Conservation (phyloP, 257 asterid genomes). For the Hygrophila difformis region DNA sequence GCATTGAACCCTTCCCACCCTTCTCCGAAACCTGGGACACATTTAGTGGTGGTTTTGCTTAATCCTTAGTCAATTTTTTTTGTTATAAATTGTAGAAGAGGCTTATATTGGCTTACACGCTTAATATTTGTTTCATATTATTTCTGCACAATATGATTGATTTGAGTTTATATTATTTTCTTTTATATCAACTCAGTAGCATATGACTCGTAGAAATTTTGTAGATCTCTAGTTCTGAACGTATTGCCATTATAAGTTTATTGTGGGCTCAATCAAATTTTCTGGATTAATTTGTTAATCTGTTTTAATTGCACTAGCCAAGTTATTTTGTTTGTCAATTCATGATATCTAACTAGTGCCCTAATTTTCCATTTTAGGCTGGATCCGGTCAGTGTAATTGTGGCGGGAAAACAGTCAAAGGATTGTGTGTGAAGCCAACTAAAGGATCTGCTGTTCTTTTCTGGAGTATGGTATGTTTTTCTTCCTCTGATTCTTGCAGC, state of each 20-base stretch:
- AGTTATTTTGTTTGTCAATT: neutral
- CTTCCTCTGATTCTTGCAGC: conserved; percentile 13
- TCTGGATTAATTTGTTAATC: conserved; percentile 6
- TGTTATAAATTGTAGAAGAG: neutral
- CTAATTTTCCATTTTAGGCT: conserved; percentile 30
- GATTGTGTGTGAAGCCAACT: conserved; percentile 64
- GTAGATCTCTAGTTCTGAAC: neutral
- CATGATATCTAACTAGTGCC: neutral
- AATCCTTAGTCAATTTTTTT: too few relatives aligned
- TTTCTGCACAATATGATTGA: neutral
- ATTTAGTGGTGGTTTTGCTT: too few relatives aligned
- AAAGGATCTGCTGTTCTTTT: conserved; percentile 89
- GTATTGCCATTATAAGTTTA: neutral
- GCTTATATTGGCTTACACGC: neutral
- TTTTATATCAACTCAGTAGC: neutral
- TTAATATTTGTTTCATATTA: neutral
- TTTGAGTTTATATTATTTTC: neutral
- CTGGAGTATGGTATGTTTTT: conserved; percentile 81
- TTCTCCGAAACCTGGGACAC: too few relatives aligned
- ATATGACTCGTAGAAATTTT: neutral
- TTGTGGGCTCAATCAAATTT: neutral
- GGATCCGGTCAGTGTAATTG: conserved; percentile 71
- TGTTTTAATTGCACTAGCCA: neutral
- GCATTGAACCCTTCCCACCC: too few relatives aligned
- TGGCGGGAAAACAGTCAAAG: conserved; percentile 66